Percentiles rank a stretch among this genome's conserved stretches.
Evolutionary conservation across 2,329 filamentous ascomycete genomes (phyloP).

Genomic region (Coleophoma cylindrospora): DNA sequence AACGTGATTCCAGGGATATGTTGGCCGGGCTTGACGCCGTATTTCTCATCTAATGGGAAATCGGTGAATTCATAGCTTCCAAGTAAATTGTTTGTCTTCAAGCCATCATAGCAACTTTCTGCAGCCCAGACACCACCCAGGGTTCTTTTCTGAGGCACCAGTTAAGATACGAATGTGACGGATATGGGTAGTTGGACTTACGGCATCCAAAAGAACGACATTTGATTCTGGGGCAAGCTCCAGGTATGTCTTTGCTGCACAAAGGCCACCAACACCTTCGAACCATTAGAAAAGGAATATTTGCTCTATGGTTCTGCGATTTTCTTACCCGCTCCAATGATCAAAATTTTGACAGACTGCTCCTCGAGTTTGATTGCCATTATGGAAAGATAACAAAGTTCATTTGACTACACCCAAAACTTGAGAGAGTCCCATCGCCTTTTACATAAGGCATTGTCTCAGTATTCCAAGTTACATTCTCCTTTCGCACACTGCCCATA

Average conservation of each 20-base stretch:
- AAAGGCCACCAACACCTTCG: slow-evolving; percentile 37
- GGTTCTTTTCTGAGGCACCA: slow-evolving; percentile 19
- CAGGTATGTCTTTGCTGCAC: slow-evolving; percentile 53
- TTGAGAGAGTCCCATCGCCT: too few relatives aligned
- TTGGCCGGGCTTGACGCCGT: slow-evolving; percentile 37
- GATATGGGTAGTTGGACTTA: slow-evolving; percentile 18
- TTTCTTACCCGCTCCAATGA: too few relatives aligned
- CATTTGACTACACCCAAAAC: too few relatives aligned
- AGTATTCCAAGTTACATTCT: too few relatives aligned
- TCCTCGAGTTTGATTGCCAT: too few relatives aligned
- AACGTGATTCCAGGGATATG: slow-evolving; percentile 54
- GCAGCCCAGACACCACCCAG: slow-evolving; percentile 66
- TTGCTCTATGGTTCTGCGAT: too few relatives aligned
- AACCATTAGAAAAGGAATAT: too few relatives aligned
- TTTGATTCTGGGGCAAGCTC: slow-evolving; percentile 48
- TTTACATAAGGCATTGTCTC: too few relatives aligned
- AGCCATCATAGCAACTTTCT: slow-evolving; percentile 58
- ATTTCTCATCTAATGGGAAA: slow-evolving; percentile 54
- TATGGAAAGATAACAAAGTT: too few relatives aligned
- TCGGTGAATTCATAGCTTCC: slow-evolving; percentile 70
- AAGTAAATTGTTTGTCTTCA: slow-evolving; percentile 68
- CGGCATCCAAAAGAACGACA: slow-evolving; percentile 51
- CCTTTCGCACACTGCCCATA: too few relatives aligned
- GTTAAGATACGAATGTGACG: too few relatives aligned
- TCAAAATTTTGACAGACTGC: too few relatives aligned